These are phyloP conservation scores for Angomonas deanei DNA, from an alignment of 208 protist genomes.

Conservation along the genomic window DNA sequence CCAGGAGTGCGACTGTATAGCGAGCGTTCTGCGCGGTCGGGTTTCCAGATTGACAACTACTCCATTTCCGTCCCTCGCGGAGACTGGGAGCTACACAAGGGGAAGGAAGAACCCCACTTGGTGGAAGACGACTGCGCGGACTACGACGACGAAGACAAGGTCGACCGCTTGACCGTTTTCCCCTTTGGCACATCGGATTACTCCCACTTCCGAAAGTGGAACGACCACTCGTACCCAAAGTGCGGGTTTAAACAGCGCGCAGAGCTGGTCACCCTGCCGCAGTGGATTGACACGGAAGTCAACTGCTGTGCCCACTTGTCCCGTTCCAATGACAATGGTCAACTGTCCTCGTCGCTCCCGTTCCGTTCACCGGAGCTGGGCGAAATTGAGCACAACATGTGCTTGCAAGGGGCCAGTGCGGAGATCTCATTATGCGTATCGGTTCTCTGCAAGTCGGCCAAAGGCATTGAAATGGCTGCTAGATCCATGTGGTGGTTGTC, in stretches of 20 bases:
- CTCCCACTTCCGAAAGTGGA: not conserved
- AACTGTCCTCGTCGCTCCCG: not conserved
- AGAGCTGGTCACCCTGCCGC: not conserved
- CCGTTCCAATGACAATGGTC: not conserved
- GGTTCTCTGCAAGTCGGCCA: conserved; percentile 25
- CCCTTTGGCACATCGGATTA: not conserved
- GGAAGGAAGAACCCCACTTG: not conserved
- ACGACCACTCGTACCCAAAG: not conserved
- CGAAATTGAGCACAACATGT: not conserved
- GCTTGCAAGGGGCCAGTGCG: not conserved
- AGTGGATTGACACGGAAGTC: too few relatives aligned
- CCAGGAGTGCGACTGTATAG: conserved; percentile 40
- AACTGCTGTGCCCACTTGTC: not conserved
- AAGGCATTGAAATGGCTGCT: conserved; percentile 20
- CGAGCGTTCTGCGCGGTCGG: conserved; percentile 27
- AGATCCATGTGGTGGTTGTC: conserved; percentile 67
- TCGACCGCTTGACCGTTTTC: not conserved
- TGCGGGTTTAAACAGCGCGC: not conserved
- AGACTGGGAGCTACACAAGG: not conserved
- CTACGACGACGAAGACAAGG: not conserved
- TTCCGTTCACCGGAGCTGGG: not conserved
- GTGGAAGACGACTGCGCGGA: not conserved
- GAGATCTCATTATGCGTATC: conserved; percentile 42
- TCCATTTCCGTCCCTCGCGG: conserved; percentile 8
- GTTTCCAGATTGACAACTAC: conserved; percentile 21